These are phyloP conservation scores for Zizania latifolia DNA, from an alignment of 176 grass and related monocot species.

Conservation along the genomic window DNA sequence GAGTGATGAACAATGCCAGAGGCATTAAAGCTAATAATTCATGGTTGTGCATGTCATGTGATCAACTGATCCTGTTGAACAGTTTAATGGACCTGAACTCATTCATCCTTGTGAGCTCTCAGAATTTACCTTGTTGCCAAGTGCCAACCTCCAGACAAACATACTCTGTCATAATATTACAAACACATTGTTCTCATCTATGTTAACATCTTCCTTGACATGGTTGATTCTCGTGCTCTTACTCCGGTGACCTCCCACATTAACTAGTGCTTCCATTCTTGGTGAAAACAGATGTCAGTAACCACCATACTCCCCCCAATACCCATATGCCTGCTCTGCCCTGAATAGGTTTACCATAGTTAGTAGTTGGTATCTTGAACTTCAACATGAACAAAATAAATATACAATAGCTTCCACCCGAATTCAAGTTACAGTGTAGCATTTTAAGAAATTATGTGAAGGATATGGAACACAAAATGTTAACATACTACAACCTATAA, in stretches of 20 bases:
- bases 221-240: neutral
- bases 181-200: neutral
- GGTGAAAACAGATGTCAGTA: neutral
- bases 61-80: neutral
- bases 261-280: constrained; percentile 2
- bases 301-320: constrained; percentile 1
- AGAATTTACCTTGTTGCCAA: neutral
- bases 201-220: neutral
- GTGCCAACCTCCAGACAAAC: neutral
- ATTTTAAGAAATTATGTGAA: constrained; percentile 25
- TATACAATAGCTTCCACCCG: neutral
- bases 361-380: neutral
- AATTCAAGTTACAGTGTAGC: neutral
- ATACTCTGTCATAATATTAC: neutral
- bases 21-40: neutral
- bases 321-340: neutral
- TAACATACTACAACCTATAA: neutral
- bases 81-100: neutral
- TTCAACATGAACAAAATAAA: neutral
- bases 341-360: constrained; percentile 17
- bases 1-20: neutral
- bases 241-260: neutral
- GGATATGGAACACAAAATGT: neutral
- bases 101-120: neutral
- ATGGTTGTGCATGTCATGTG: neutral